These are phyloP conservation scores for Manihot esculenta DNA, from an alignment of 441 rosid genomes.

Conservation along the genomic window DNA sequence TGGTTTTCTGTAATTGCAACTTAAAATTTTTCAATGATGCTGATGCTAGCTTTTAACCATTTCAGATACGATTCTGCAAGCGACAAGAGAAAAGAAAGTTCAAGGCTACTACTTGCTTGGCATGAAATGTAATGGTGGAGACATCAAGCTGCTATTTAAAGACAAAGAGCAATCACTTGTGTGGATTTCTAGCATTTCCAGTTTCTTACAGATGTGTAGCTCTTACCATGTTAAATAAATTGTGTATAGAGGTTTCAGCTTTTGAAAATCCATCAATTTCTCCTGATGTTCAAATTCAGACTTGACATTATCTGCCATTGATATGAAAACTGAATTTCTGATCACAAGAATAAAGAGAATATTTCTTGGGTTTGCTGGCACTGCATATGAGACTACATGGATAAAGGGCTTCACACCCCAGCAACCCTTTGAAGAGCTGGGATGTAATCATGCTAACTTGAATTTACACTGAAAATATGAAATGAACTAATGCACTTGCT, in stretches of 20 bases:
- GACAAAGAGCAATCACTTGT: constrained; percentile 10
- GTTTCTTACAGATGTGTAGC: not conserved
- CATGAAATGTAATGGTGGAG: constrained; percentile 12
- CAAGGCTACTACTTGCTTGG: constrained; percentile 5
- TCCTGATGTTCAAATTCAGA: not conserved
- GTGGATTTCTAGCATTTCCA: constrained; percentile 18
- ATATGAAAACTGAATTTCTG: not conserved
- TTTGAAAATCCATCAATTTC: not conserved
- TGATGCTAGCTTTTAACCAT: not conserved
- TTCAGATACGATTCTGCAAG: constrained; percentile 12
- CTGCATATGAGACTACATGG: not conserved
- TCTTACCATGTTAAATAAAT: not conserved
- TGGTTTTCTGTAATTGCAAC: not conserved
- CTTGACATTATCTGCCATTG: not conserved
- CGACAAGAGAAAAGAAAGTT: not conserved
- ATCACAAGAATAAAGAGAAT: not conserved
- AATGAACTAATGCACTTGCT: no score
- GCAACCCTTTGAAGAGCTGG: no score
- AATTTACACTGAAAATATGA: no score
- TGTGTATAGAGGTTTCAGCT: not conserved
- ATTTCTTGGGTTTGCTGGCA: not conserved
- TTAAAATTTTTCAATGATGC: not conserved
- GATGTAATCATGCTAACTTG: no score
- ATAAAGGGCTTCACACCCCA: no score
- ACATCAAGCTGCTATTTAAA: constrained; percentile 18